Evolutionary conservation across 345 rosid genomes (phyloP), one percentile per base, ranked within the genome.

Genomic region (Diplotaxis tenuifolia): DNA sequence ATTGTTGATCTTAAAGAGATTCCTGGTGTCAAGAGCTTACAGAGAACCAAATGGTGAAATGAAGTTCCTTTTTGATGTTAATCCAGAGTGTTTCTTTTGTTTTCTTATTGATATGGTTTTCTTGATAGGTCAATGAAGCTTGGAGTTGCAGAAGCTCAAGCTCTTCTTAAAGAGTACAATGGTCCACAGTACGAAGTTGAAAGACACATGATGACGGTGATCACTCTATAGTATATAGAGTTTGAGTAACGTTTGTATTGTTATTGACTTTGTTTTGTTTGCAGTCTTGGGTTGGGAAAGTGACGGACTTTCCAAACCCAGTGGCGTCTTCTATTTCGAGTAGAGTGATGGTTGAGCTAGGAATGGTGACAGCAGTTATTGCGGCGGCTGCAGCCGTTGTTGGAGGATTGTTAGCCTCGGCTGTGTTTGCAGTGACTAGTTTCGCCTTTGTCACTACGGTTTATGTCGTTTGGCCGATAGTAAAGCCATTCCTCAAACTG

Each of bases 321-420:
- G 86, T 89, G 12, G 98, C 97, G 22, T 93, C 96, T 71, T 90
- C 97, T 50, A 93, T 93, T 79, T 93, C 98, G 56, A 87, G 98
- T 82, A 87, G 98, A 83, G 81, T 90, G 85, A 87, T 90, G 90
- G 96, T 89, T 67, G 98, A 93, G 87, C 83, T 93, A 65, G 98
- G 97, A 64, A 84, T 90, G 96, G 83, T 93, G 70, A 84, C 97
- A 21, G 96, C 97, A 57, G 73, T 85, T 49, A 93, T 93, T 83
- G 93, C 87, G 65, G 87, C 96, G 15, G 96, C 97, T 2, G 92
- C 98, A 72, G 90, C 76, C 77, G 82, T 87, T 29, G 89, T 86
- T 75, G 98, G 98, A 73, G 98, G 96, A 3, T 90, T 90, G 72
- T 73, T 93, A 71, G 96, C 98, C 59, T 89, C 96, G 18, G 96